These are phyloP conservation scores for Posidonia australis DNA, from an alignment of 106 monocot genomes.

Conservation along the genomic window DNA sequence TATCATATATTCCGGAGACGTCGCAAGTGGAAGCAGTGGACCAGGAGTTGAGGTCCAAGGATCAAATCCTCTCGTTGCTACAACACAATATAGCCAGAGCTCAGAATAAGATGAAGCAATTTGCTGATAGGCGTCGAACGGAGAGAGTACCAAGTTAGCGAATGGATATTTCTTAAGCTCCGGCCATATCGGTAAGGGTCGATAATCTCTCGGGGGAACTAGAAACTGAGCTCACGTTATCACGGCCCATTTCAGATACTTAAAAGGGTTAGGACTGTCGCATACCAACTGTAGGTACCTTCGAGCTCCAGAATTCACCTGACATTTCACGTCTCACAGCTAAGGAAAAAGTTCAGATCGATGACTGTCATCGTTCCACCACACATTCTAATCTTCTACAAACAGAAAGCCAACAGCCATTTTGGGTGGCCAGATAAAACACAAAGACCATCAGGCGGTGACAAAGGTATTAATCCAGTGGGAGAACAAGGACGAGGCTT, in stretches of 20 bases:
- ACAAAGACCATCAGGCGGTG: background rate
- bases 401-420: background rate
- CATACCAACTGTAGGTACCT: background rate
- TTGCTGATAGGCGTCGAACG: background rate
- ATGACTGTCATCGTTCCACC: too few relatives aligned
- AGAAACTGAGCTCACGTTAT: background rate
- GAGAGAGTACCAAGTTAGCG: background rate
- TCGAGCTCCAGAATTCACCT: too few relatives aligned
- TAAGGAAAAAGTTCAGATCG: too few relatives aligned
- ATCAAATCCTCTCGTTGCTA: background rate
- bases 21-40: too few relatives aligned
- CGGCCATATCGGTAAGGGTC: too few relatives aligned
- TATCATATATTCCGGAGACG: background rate
- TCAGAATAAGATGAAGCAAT: background rate
- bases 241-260: too few relatives aligned
- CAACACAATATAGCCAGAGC: too few relatives aligned
- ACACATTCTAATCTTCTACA: too few relatives aligned
- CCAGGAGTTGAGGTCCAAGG: too few relatives aligned
- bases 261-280: background rate
- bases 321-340: too few relatives aligned
- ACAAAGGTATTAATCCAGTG: background rate
- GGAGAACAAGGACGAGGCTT: background rate
- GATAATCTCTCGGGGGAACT: background rate
- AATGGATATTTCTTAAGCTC: background rate
- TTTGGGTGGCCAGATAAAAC: background rate